A percentile compares a stretch with the other conserved stretches of the same genome.
These are phyloP conservation scores for Apophysomyces sp. DNA, from an alignment of 371 early-diverging fungal genomes.

Conservation along the genomic window DNA sequence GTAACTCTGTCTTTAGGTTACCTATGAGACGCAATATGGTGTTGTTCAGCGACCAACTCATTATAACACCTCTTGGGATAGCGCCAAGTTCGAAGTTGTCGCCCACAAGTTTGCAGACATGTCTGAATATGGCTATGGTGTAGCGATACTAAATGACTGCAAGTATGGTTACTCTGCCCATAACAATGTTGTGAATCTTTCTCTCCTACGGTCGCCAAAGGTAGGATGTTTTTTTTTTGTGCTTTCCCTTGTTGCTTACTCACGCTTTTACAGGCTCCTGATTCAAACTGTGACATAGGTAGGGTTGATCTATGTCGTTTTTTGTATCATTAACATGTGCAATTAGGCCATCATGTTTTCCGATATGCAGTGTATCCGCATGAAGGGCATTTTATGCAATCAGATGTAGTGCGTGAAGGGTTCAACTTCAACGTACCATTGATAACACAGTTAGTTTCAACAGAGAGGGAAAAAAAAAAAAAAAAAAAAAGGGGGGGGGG, in stretches of 20 bases:
- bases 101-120: slow-evolving; percentile 93
- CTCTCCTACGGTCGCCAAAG: slow-evolving; percentile 88
- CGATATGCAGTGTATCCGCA: slow-evolving; percentile 90
- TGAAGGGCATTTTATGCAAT: slow-evolving; percentile 74
- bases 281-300: slow-evolving; percentile 49
- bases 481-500: no score
- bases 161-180: slow-evolving; percentile 84
- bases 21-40: slow-evolving; percentile 93
- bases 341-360: slow-evolving; percentile 61
- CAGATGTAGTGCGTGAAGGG: slow-evolving; percentile 78
- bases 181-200: slow-evolving; percentile 74
- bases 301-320: neutral
- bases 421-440: slow-evolving; percentile 86
- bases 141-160: slow-evolving; percentile 88
- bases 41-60: slow-evolving; percentile 87
- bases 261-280: slow-evolving; percentile 8
- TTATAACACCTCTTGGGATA: slow-evolving; percentile 89
- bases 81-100: slow-evolving; percentile 94
- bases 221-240: slow-evolving; percentile 8
- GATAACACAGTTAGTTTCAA: slow-evolving; percentile 43
- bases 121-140: slow-evolving; percentile 89
- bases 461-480: no score
- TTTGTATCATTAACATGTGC: neutral
- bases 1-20: slow-evolving; percentile 43
- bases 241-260: neutral